phyloP scores from a whole-genome alignment of 257 asterid genomes.

The Solanum clarkiae region DNA sequence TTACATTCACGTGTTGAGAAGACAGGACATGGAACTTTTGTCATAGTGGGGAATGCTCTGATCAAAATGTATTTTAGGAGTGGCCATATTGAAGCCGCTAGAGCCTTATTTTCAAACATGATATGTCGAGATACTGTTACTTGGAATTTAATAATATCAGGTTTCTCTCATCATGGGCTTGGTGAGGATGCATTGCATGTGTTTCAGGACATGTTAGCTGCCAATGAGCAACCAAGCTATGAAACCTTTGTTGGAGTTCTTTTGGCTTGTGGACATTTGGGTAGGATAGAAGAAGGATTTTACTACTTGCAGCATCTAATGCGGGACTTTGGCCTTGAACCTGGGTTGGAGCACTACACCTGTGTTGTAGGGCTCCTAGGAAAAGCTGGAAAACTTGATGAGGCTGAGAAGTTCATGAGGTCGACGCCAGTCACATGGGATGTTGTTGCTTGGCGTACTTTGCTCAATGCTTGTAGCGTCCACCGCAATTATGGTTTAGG shows the following conservation, averaged over 20 bases:
- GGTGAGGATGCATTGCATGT: constrained; percentile 48
- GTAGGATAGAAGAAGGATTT: constrained; percentile 57
- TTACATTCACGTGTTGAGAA: constrained; percentile 52
- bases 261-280: constrained; percentile 65
- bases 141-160: constrained; percentile 72
- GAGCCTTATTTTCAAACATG: constrained; percentile 28
- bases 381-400: constrained; percentile 56
- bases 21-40: constrained; percentile 38
- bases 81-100: constrained; percentile 56
- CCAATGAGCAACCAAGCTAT: constrained; percentile 42
- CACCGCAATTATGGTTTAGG: constrained; percentile 56
- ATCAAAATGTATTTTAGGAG: constrained; percentile 59
- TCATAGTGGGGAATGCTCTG: constrained; percentile 48
- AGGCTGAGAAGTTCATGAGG: constrained; percentile 58
- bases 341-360: constrained; percentile 79
- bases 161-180: constrained; percentile 68
- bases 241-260: constrained; percentile 72
- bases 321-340: constrained; percentile 44
- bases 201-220: constrained; percentile 47
- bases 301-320: constrained; percentile 44
- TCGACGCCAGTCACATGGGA: constrained; percentile 56
- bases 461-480: constrained; percentile 73
- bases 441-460: constrained; percentile 67
- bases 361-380: constrained; percentile 66
- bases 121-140: constrained; percentile 34